phyloP scores from a whole-genome alignment of 805 yeast species.

The Candida namnaoensis region DNA sequence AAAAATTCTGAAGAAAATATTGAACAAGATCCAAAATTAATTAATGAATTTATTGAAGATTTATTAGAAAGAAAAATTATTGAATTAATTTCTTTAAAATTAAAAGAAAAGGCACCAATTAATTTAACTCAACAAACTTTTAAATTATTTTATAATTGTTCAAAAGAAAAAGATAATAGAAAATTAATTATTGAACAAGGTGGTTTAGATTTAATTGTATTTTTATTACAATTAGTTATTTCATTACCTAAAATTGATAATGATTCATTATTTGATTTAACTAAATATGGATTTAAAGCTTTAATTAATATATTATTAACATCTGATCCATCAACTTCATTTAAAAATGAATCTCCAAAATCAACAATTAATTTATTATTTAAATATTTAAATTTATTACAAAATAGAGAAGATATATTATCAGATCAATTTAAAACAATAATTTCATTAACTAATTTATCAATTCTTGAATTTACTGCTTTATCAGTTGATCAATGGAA shows the following conservation, averaged over 20 bases:
- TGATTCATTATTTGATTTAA: conserved; percentile 10
- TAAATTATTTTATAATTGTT: conserved; percentile 21
- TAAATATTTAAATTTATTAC: conserved; percentile 23
- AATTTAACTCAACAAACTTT: conserved; percentile 14
- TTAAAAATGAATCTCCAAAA: conserved; percentile 30
- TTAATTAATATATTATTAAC: conserved; percentile 34
- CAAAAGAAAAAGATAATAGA: conserved; percentile 12
- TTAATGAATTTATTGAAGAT: conserved; percentile 10
- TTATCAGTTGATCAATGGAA: conserved; percentile 28
- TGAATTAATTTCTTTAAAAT: conserved; percentile 6
- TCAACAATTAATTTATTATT: conserved; percentile 37
- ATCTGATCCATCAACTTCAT: conserved; percentile 35
- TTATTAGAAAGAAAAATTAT: conserved; percentile 13
- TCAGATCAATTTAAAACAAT: conserved; percentile 44
- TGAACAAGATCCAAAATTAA: conserved; percentile 8
- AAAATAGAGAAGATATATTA: not conserved
- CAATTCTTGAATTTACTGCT: conserved; percentile 36
- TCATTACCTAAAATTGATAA: conserved; percentile 5
- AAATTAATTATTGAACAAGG: conserved; percentile 37
- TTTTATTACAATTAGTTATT: conserved; percentile 28
- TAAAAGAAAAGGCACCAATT: conserved; percentile 3
- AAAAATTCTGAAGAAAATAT: conserved; percentile 1
- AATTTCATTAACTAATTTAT: conserved; percentile 60
- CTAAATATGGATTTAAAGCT: conserved; percentile 29
- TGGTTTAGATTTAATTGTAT: conserved; percentile 19